A percentile compares a stretch with the other conserved stretches of the same genome.
phyloP scores from a whole-genome alignment of 2,329 filamentous ascomycete genomes.

The Sporothrix variecibatus region DNA sequence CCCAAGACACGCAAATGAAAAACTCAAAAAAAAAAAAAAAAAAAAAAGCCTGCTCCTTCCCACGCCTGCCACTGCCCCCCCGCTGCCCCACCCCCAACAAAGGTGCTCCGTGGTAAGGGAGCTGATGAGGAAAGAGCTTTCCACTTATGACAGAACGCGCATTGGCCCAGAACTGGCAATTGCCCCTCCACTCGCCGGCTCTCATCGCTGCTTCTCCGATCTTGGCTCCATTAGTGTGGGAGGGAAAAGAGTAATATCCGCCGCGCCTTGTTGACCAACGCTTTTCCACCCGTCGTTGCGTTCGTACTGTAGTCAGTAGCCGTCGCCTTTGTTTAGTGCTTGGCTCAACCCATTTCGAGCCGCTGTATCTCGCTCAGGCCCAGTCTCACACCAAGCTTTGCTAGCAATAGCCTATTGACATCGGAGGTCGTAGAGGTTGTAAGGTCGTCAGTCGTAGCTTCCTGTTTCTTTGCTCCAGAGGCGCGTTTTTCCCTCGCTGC shows the following conservation, averaged over 20 bases:
- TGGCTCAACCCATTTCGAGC: not conserved
- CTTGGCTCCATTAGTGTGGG: constrained; percentile 26
- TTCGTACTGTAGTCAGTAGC: not conserved
- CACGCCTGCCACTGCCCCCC: constrained; percentile 13
- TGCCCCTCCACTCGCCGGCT: constrained; percentile 16
- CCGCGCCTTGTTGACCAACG: not conserved
- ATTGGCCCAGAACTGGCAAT: not conserved
- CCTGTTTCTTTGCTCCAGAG: not conserved
- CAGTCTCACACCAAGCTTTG: not conserved
- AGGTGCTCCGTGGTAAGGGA: not conserved
- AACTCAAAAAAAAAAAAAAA: not conserved
- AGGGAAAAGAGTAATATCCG: not conserved
- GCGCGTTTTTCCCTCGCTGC: constrained; percentile 22
- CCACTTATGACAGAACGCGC: constrained; percentile 9
- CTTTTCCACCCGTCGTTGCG: not conserved
- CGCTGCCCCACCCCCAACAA: constrained; percentile 26
- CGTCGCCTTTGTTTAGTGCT: not conserved
- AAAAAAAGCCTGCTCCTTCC: constrained; percentile 10
- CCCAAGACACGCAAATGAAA: not conserved
- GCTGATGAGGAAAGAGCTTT: not conserved
- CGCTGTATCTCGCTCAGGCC: not conserved
- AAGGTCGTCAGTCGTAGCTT: not conserved
- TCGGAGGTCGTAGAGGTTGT: not conserved
- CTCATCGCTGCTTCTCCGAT: constrained; percentile 24
- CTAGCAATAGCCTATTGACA: constrained; percentile 11